phyloP scores from a whole-genome alignment of 192 early-diverging fungal genomes.

The Gonapodya sp. region DNA sequence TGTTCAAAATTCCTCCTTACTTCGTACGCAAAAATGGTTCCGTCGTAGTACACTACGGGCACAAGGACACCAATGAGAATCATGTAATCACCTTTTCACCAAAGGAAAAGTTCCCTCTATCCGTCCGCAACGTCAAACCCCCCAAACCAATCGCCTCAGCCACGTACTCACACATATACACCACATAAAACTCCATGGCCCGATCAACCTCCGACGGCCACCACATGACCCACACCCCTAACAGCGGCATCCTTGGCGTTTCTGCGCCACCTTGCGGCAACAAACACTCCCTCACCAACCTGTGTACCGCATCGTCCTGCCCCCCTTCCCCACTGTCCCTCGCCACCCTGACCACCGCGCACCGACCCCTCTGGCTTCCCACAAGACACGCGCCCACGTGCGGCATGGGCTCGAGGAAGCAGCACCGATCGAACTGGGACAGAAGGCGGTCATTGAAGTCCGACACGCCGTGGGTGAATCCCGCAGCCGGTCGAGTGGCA shows the following conservation, averaged over 20 bases:
- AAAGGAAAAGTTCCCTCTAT: not conserved
- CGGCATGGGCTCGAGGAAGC: not conserved
- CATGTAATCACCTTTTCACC: not conserved
- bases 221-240: not conserved
- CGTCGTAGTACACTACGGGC: not conserved
- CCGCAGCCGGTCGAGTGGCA: not conserved
- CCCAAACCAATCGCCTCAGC: too few species aligned
- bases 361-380: not conserved
- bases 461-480: not conserved
- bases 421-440: not conserved
- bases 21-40: not conserved
- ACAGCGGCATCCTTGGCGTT: not conserved
- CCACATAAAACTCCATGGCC: not conserved
- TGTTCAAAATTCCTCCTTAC: not conserved
- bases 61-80: not conserved
- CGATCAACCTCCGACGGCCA: not conserved
- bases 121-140: not conserved
- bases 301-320: not conserved
- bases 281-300: not conserved
- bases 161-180: not conserved
- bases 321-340: too few species aligned
- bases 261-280: not conserved
- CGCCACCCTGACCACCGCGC: not conserved
- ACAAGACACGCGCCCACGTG: not conserved
- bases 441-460: conserved; percentile 1